phyloP scores from a whole-genome alignment of 805 yeast species.

The Pichia phayaonensis region DNA sequence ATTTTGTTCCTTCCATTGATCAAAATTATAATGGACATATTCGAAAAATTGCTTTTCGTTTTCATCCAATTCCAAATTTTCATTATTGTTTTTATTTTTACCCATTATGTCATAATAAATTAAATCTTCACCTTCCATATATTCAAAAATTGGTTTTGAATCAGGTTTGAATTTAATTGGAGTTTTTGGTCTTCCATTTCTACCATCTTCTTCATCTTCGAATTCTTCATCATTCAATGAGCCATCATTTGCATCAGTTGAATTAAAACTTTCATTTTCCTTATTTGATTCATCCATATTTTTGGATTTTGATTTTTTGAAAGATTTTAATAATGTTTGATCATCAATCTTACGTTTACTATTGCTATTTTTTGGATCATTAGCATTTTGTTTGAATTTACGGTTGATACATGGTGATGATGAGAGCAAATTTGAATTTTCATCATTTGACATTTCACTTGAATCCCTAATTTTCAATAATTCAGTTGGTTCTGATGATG shows the following conservation, averaged over 20 bases:
- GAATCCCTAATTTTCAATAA: neutral
- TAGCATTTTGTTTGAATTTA: slow-evolving; percentile 3
- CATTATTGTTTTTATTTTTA: slow-evolving; percentile 1
- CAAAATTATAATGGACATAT: slow-evolving; percentile 13
- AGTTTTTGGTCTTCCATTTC: neutral
- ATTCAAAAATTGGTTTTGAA: slow-evolving; percentile 12
- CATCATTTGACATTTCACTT: slow-evolving; percentile 3
- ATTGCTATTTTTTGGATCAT: neutral
- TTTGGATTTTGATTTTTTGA: neutral
- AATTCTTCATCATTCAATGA: neutral
- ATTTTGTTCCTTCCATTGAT: slow-evolving; percentile 34
- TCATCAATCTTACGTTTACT: neutral
- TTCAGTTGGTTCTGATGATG: neutral
- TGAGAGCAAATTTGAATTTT: neutral
- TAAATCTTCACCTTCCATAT: slow-evolving; percentile 11
- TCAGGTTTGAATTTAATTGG: slow-evolving; percentile 14
- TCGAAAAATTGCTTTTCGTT: slow-evolving; percentile 15
- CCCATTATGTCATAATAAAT: slow-evolving; percentile 11
- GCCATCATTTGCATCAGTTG: slow-evolving; percentile 8
- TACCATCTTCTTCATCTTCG: neutral
- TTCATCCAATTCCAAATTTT: slow-evolving; percentile 5
- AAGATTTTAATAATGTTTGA: neutral
- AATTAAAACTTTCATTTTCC: neutral
- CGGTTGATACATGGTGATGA: slow-evolving; percentile 11
- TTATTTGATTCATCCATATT: neutral